Conservation (phyloP, 176 grass and related monocot species). For the Lolium multiflorum region DNA sequence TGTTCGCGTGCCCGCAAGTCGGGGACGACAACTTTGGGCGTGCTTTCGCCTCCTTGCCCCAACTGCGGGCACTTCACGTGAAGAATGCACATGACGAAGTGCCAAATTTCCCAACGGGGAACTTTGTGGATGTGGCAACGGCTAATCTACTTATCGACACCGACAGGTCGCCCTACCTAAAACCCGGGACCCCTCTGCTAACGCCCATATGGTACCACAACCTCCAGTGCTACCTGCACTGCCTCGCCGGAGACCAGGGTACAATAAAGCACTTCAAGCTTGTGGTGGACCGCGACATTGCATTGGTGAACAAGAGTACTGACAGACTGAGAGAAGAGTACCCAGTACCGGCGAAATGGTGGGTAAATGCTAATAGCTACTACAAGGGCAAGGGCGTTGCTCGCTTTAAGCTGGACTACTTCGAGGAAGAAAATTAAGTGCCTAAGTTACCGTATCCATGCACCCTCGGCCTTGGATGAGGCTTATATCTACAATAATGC, state of each 20-base stretch:
- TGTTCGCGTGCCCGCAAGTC: conserved; percentile 81
- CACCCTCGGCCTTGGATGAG: neutral
- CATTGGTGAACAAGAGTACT: conserved; percentile 62
- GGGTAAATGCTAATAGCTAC: conserved; percentile 51
- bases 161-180: conserved; percentile 59
- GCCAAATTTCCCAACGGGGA: too few species aligned
- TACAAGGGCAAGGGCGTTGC: conserved; percentile 59
- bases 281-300: conserved; percentile 70
- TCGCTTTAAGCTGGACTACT: conserved; percentile 58
- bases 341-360: conserved; percentile 58
- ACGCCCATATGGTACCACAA: conserved; percentile 43
- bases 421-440: conserved; percentile 12
- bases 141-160: neutral
- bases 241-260: conserved; percentile 62
- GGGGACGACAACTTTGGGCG: conserved; percentile 58
- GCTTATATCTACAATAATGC: neutral
- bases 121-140: neutral
- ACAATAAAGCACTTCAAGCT: conserved; percentile 53
- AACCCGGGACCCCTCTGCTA: too few species aligned
- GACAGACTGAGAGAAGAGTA: conserved; percentile 64
- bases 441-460: neutral
- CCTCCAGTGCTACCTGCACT: conserved; percentile 83
- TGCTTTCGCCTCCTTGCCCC: conserved; percentile 24
- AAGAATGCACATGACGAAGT: conserved; percentile 54
- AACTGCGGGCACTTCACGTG: conserved; percentile 57